These are phyloP conservation scores for Termitomyces titanicus DNA, from an alignment of 768 basidiomycete genomes.

Conservation along the genomic window DNA sequence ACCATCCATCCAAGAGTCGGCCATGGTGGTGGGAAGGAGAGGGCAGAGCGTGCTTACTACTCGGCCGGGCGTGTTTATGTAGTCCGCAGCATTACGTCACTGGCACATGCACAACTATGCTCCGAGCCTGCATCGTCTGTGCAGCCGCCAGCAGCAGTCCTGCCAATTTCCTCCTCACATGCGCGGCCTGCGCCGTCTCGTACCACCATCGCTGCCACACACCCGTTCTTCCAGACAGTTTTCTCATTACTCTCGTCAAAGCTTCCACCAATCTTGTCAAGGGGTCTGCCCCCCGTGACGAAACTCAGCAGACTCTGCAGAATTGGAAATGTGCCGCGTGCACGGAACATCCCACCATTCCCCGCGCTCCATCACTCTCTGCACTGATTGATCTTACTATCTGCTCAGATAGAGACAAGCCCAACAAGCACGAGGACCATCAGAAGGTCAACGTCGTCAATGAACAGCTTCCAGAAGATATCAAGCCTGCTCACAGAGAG, in stretches of 20 bases:
- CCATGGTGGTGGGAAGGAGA: conserved; percentile 36
- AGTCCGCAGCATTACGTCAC: conserved; percentile 9
- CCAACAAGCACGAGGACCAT: too few relatives aligned
- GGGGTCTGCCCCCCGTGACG: not conserved
- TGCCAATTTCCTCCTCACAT: conserved; percentile 30
- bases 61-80: conserved; percentile 6
- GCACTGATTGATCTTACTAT: conserved; percentile 4
- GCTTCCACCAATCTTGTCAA: conserved; percentile 14
- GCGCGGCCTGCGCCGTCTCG: conserved; percentile 21
- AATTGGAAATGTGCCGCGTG: conserved; percentile 23
- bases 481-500: not conserved
- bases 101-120: not conserved
- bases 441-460: not conserved
- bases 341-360: not conserved
- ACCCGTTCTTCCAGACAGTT: conserved; percentile 28
- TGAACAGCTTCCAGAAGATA: not conserved
- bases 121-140: conserved; percentile 19
- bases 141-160: conserved; percentile 17
- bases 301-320: conserved; percentile 8
- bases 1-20: conserved; percentile 73
- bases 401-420: not conserved
- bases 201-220: conserved; percentile 39
- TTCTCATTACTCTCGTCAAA: conserved; percentile 27
- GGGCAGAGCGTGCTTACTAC: not conserved
- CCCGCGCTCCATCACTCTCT: not conserved